Evolutionary conservation across 345 rosid species (phyloP).

Genomic region (Populus deltoides): DNA sequence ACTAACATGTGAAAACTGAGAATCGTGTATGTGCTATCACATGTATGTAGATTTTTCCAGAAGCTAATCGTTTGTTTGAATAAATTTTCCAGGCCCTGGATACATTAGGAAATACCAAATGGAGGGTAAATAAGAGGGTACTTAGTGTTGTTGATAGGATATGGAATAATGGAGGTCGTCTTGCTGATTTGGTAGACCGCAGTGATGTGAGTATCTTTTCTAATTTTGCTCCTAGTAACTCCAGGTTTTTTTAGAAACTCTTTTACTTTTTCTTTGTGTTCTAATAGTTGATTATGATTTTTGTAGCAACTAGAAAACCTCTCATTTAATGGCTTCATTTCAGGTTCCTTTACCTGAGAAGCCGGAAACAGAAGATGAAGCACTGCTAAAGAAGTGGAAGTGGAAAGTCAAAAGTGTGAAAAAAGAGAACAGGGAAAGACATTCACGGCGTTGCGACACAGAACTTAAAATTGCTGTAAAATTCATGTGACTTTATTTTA

Average conservation of each 20-base stretch:
- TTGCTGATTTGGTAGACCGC: constrained; percentile 68
- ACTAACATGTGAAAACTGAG: not conserved
- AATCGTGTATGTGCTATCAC: not conserved
- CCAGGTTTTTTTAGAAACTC: not conserved
- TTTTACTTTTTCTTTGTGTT: not conserved
- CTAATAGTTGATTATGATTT: not conserved
- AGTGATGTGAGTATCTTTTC: constrained; percentile 55
- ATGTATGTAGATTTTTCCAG: not conserved
- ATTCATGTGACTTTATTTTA: constrained; percentile 10
- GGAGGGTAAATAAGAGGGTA: constrained; percentile 75
- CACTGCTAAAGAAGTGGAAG: constrained; percentile 60
- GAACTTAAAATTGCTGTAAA: constrained; percentile 86
- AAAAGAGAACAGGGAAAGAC: constrained; percentile 79
- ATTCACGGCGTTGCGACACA: constrained; percentile 69
- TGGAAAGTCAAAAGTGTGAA: constrained; percentile 56
- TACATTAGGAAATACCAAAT: constrained; percentile 74
- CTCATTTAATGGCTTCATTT: constrained; percentile 14
- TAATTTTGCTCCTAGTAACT: not conserved
- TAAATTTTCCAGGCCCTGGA: constrained; percentile 58
- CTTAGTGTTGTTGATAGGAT: constrained; percentile 64
- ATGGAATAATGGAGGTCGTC: constrained; percentile 71
- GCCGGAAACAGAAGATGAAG: constrained; percentile 77
- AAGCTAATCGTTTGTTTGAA: constrained; percentile 9
- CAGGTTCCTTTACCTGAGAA: constrained; percentile 75
- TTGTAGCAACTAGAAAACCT: not conserved